phyloP scores from a whole-genome alignment of 306 rosid species.

The Inga leiocalycina region DNA sequence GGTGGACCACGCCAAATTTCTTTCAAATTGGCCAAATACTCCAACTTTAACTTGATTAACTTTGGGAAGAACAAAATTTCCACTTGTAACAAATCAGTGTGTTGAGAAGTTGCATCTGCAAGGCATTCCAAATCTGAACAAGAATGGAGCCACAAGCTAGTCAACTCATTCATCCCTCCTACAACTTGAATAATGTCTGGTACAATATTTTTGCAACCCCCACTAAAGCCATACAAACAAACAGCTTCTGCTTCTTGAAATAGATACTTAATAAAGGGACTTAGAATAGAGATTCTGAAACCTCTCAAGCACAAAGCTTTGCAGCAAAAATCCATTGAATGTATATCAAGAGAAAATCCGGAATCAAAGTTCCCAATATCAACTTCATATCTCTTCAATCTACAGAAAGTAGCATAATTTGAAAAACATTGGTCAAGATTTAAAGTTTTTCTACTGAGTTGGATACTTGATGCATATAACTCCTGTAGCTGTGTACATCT shows the following conservation, averaged over 20 bases:
- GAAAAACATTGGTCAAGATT: not conserved
- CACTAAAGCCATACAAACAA: not conserved
- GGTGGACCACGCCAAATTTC: slow-evolving; percentile 10
- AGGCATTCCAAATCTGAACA: slow-evolving; percentile 17
- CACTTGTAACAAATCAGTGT: not conserved
- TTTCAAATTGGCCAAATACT: not conserved
- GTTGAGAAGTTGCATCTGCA: not conserved
- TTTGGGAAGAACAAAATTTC: not conserved
- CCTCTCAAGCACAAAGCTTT: not conserved
- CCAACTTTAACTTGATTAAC: not conserved
- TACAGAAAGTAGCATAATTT: not conserved
- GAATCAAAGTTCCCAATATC: not conserved
- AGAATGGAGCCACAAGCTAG: not conserved
- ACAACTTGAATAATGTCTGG: slow-evolving; percentile 4
- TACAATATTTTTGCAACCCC: slow-evolving; percentile 7
- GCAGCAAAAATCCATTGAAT: not conserved
- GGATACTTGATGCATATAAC: not conserved
- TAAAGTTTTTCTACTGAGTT: not conserved
- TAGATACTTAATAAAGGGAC: not conserved
- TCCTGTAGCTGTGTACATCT: not conserved
- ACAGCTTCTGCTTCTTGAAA: not conserved
- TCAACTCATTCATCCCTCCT: slow-evolving; percentile 12
- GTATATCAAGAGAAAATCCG: fast-evolving
- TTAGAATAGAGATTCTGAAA: not conserved
- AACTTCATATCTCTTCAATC: not conserved